Evolutionary conservation across 495 filamentous ascomycete genomes (phyloP).

Genomic region (Neurospora sp.): DNA sequence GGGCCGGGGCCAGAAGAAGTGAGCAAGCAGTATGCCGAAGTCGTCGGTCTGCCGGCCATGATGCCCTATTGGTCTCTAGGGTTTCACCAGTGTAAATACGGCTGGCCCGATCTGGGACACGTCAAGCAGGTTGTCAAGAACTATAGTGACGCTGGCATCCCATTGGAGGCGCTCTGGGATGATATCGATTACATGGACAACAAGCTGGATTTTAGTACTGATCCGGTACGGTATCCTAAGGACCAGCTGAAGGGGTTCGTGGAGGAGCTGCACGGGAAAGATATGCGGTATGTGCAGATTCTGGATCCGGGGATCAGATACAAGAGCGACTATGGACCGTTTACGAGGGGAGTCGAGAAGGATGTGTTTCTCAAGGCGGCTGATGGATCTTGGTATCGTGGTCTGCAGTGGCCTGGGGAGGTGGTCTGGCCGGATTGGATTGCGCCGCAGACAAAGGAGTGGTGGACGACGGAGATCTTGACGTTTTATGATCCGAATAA

Average conservation of each 20-base stretch:
- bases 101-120: constrained; percentile 61
- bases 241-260: constrained; percentile 57
- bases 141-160: constrained; percentile 66
- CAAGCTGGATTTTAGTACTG: constrained; percentile 57
- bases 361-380: constrained; percentile 54
- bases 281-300: constrained; percentile 78
- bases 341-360: constrained; percentile 48
- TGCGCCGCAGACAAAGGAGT: constrained; percentile 50
- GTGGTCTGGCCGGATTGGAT: constrained; percentile 86
- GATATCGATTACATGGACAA: constrained; percentile 76
- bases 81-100: constrained; percentile 80
- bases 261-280: constrained; percentile 54
- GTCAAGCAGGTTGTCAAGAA: constrained; percentile 71
- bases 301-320: constrained; percentile 73
- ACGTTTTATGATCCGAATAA: constrained; percentile 53
- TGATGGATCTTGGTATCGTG: constrained; percentile 60
- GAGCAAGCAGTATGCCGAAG: constrained; percentile 61
- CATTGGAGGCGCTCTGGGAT: constrained; percentile 84
- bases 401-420: constrained; percentile 77
- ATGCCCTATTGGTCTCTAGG: constrained; percentile 82
- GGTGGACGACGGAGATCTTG: constrained; percentile 67
- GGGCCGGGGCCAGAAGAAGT: constrained; percentile 67
- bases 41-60: constrained; percentile 64
- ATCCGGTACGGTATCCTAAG: constrained; percentile 59
- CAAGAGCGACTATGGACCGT: constrained; percentile 49